phyloP scores from a whole-genome alignment of 495 filamentous ascomycete genomes.

The Talaromyces liani region DNA sequence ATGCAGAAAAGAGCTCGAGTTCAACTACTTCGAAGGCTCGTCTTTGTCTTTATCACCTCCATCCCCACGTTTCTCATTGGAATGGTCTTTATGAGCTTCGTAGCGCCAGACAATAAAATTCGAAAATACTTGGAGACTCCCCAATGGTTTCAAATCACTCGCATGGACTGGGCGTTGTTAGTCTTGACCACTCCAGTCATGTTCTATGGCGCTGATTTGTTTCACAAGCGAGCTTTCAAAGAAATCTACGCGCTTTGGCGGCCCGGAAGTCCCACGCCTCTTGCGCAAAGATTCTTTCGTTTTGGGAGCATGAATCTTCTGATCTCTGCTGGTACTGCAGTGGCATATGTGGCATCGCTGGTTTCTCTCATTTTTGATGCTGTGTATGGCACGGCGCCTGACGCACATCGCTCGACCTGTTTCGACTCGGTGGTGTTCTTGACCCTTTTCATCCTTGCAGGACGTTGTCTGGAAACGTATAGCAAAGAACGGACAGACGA shows the following conservation, averaged over 20 bases:
- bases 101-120: conserved; percentile 47
- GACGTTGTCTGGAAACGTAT: conserved; percentile 81
- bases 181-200: conserved; percentile 84
- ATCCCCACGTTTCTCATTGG: conserved; percentile 88
- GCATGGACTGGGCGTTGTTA: conserved; percentile 76
- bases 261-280: conserved; percentile 62
- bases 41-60: conserved; percentile 61
- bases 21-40: conserved; percentile 54
- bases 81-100: conserved; percentile 82
- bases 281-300: conserved; percentile 74
- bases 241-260: conserved; percentile 81
- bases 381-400: conserved; percentile 23
- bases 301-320: conserved; percentile 98
- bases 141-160: conserved; percentile 66
- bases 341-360: conserved; percentile 82
- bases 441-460: conserved; percentile 81
- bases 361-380: conserved; percentile 69
- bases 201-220: conserved; percentile 81
- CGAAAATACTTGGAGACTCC: conserved; percentile 55
- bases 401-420: conserved; percentile 60
- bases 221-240: conserved; percentile 70
- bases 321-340: conserved; percentile 78
- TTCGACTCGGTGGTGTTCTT: conserved; percentile 94
- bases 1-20: conserved; percentile 59
- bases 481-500: conserved; percentile 89